A percentile compares a stretch with the other conserved stretches of the same genome.
Evolutionary conservation across 2,329 filamentous ascomycete species (phyloP).

Genomic region (Fusarium sp.): DNA sequence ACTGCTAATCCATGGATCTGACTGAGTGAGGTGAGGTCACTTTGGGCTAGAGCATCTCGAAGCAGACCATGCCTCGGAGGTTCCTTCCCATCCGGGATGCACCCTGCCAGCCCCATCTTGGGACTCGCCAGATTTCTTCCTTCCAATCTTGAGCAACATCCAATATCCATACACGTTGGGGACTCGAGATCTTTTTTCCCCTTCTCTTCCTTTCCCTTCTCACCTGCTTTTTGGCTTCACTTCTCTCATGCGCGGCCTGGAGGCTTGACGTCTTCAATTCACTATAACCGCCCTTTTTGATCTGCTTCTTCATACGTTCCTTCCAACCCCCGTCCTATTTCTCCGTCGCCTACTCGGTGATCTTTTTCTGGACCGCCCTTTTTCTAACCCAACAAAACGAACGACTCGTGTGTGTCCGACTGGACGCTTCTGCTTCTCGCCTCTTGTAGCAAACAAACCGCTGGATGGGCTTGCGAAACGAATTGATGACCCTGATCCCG

Average conservation of each 20-base stretch:
- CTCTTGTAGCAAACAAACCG: neutral
- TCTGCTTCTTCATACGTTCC: conserved; percentile 32
- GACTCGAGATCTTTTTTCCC: conserved; percentile 7
- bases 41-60: conserved; percentile 29
- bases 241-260: conserved; percentile 28
- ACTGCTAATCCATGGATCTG: neutral
- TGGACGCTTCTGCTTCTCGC: neutral
- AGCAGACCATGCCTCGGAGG: conserved; percentile 35
- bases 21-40: conserved; percentile 18
- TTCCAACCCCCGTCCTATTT: conserved; percentile 9
- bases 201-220: conserved; percentile 6
- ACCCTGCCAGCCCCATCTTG: conserved; percentile 32
- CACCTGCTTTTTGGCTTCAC: conserved; percentile 6
- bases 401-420: neutral
- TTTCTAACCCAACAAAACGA: neutral
- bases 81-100: conserved; percentile 34
- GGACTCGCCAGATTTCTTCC: conserved; percentile 11
- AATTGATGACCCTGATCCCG: conserved; percentile 4
- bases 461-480: neutral
- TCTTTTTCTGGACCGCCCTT: neutral
- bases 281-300: conserved; percentile 15
- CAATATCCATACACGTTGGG: conserved; percentile 6
- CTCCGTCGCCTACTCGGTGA: neutral
- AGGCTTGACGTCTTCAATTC: conserved; percentile 38
- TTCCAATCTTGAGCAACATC: neutral